Evolutionary conservation across 177 flowering plant species (phyloP).

Genomic region (Telopea speciosissima): DNA sequence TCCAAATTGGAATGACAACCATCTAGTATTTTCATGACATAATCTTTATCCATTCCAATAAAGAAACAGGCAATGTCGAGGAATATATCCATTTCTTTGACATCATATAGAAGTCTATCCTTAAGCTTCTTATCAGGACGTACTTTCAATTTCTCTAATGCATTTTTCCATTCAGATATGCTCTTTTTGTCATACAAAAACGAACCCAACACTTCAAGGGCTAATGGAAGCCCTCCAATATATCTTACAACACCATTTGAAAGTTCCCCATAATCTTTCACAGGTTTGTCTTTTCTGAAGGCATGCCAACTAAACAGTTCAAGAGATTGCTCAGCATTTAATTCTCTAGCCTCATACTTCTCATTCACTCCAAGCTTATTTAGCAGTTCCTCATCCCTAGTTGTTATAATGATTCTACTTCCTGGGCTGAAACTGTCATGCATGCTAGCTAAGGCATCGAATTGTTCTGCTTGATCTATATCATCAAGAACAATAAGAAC

Average conservation of each 20-base stretch:
- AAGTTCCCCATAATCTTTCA: neutral
- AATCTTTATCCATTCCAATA: conserved; percentile 3
- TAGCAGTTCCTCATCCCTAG: neutral
- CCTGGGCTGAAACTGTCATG: neutral
- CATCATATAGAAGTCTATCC: neutral
- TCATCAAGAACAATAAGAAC: too few species aligned
- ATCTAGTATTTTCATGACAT: neutral
- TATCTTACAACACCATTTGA: neutral
- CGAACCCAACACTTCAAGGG: conserved; percentile 4
- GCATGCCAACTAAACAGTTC: neutral
- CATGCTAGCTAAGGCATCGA: neutral
- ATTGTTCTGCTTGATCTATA: neutral
- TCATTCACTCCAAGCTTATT: neutral
- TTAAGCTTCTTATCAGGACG: neutral
- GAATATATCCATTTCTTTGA: neutral
- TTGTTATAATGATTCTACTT: conserved; percentile 7
- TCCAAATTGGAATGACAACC: neutral
- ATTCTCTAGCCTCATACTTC: neutral
- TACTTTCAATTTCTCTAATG: neutral
- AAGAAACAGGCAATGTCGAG: neutral
- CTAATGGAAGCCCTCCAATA: conserved; percentile 7
- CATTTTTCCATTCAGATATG: neutral
- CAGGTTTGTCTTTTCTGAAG: neutral
- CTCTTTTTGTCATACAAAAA: neutral
- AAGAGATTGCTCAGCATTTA: neutral